Base-by-base conservation (phyloP, 2,329 filamentous ascomycete genomes). In the Venturia asperata region DNA sequence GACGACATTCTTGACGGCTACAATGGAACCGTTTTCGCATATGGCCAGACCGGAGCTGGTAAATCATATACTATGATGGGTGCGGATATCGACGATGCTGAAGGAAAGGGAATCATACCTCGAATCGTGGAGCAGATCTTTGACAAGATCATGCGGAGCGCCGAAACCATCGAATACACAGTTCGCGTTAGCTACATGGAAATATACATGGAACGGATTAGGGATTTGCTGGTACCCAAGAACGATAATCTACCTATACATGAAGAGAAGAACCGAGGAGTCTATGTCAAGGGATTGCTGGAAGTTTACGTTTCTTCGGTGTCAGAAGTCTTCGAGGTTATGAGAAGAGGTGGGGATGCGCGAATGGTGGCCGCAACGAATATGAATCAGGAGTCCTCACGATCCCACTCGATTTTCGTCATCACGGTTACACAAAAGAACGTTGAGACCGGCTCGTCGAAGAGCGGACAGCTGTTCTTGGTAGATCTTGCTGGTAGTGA, bases 31-130 rank as follows among this genome's bases (percentile, higher is more conserved):
- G 93, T 99, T 70, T 97, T 99, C 73, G 94, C 94, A 68, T 99
- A 99, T 76, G 94, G 94, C 70, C 94, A 97, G 82, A 99, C 94
- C 0, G 94, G 94, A 77, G 92, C 93, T 15, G 94, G 94, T 82
- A 99, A 99, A 82, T 97, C 94, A 27, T 97, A 96, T 76, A 97
- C 94, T 64, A 99, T 99, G 94, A 96, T 95, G 91, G 91, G 90
- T 67, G 89, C 89, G 62, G 92, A 93, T 77, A 97, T 99, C 79
- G 91, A 95, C 73, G 91, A 97, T 77, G 87, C 90, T 2, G 84
- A 88, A 42, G 88, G 88, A 69, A 91, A 92, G 75, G 94, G 94
- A 82, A 92, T 99, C 68, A 97, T 97, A 71, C 94, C 94, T 62
- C 89, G 94, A 72, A 97, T 97, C 70, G 89, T 97, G 70, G 91